Evolutionary conservation across 2,329 filamentous ascomycete species (phyloP).

Genomic region (Ceratocystis alfenasii): DNA sequence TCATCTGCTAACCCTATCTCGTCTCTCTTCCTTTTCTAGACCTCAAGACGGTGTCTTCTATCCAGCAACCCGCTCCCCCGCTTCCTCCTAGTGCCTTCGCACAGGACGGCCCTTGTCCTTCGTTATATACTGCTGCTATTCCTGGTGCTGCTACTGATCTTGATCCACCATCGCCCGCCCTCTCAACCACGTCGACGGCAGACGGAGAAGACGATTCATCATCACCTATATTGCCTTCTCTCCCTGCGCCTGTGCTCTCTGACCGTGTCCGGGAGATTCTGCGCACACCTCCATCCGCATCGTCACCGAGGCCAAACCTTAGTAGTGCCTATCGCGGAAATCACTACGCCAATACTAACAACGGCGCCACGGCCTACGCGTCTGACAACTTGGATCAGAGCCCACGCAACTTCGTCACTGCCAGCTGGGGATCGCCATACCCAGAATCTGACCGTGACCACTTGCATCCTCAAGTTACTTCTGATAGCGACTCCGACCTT

Average conservation of each 20-base stretch:
- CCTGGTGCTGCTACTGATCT: background rate
- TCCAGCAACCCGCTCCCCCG: slow-evolving; percentile 35
- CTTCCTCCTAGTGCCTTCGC: slow-evolving; percentile 48
- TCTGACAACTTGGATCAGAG: background rate
- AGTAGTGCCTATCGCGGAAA: background rate
- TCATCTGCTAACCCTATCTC: slow-evolving; percentile 8
- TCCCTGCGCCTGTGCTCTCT: slow-evolving; percentile 47
- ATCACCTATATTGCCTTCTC: slow-evolving; percentile 45
- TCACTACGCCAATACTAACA: background rate
- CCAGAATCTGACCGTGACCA: slow-evolving; percentile 47
- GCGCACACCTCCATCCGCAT: slow-evolving; percentile 38
- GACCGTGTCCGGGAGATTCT: slow-evolving; percentile 44
- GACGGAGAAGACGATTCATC: slow-evolving; percentile 39
- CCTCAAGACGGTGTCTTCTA: slow-evolving; percentile 43
- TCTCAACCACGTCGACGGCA: slow-evolving; percentile 51
- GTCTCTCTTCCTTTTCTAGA: slow-evolving; percentile 4
- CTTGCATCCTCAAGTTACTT: slow-evolving; percentile 35
- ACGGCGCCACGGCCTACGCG: too few species aligned
- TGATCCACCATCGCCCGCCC: slow-evolving; percentile 42
- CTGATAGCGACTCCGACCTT: slow-evolving; percentile 38
- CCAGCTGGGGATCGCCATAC: slow-evolving; percentile 89
- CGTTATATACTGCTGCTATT: slow-evolving; percentile 25
- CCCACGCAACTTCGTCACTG: slow-evolving; percentile 45
- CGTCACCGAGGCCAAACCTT: slow-evolving; percentile 12
- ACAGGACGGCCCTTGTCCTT: slow-evolving; percentile 42